Base-by-base conservation (phyloP, 1,284 basidiomycete genomes). In the Leucoagaricus sp. region DNA sequence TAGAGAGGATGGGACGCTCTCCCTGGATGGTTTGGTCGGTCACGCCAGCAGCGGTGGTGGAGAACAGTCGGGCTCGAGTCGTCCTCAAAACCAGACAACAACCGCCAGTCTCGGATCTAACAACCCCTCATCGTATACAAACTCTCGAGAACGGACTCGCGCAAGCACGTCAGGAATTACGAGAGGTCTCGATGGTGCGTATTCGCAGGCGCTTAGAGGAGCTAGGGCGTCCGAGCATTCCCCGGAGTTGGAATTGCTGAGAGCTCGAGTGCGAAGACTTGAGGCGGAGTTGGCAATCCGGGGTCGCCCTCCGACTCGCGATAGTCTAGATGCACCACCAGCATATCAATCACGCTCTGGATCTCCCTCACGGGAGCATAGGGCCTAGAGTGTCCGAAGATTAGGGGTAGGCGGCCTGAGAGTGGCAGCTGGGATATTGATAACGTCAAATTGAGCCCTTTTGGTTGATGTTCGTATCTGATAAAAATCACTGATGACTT, bases 331-430 rank as follows among this genome's bases (percentile, higher is more conserved):
- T 26, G 29, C 33, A 17, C 33, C 42, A 21, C 52, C 44, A 19
- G 52, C 52, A 4, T 53, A 53, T 25, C 23, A 53, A 34, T 17
- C 52, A 13, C 52, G 34, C 28, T n/a, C 49, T 23, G 28, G 44
- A 41, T n/a, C 17, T 41, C 23, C 40, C 3, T 7, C n/a, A 13
- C 31, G 13, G 31, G 13, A 13, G 31, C n/a, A n/a, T n/a, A n/a
- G n/a, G n/a, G n/a, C n/a, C n/a, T n/a, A n/a, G n/a, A n/a, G 23
- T 50, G 25, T 17, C 36, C 49, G 38, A 12, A 6, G 15, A 23
- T 21, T 19, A 23, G 41, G 17, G 8, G 41, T 23, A 17, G 19
- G 31, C 7, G 31, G 31, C 8, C 31, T 7, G 31, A 13, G 13
- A 33, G 31, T 33, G 31, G 31, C 13, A 7, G 31, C 13, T 33